A percentile compares a stretch with the other conserved stretches of the same genome.
Conservation (phyloP, 2,329 filamentous ascomycete species). For the Colletotrichum karsti region DNA sequence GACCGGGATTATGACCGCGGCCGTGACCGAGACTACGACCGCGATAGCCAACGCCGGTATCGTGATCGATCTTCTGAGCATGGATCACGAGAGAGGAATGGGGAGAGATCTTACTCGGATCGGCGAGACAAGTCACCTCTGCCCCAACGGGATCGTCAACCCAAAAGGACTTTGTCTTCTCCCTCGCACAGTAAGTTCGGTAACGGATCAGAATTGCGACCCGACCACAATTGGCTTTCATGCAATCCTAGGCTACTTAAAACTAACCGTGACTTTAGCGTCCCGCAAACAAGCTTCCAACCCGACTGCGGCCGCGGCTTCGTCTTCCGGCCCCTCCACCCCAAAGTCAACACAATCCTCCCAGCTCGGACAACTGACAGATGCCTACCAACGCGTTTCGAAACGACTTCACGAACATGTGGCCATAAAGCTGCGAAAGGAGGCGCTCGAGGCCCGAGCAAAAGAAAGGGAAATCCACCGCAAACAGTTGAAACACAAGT, state of each 20-base stretch:
- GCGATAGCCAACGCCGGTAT: too few relatives aligned
- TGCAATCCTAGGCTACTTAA: neutral
- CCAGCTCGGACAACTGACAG: neutral
- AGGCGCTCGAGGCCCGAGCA: neutral
- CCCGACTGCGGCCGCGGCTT: neutral
- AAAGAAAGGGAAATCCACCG: conserved; percentile 1
- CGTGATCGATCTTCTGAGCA: neutral
- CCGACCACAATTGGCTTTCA: neutral
- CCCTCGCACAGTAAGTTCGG: neutral
- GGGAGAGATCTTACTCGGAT: neutral
- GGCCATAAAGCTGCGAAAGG: conserved; percentile 1
- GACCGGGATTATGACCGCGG: conserved; percentile 21
- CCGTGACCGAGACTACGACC: conserved; percentile 24
- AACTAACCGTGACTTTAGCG: neutral
- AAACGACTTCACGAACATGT: conserved; percentile 3
- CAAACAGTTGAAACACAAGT: neutral
- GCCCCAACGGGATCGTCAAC: neutral
- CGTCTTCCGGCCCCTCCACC: neutral
- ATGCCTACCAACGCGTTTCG: neutral
- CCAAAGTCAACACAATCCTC: neutral
- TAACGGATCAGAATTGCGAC: neutral
- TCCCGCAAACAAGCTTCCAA: neutral
- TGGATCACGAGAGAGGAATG: neutral
- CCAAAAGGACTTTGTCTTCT: neutral
- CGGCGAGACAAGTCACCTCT: neutral